phyloP scores from a whole-genome alignment of 2,329 filamentous ascomycete species.

The Emmonsiellopsis sp. region DNA sequence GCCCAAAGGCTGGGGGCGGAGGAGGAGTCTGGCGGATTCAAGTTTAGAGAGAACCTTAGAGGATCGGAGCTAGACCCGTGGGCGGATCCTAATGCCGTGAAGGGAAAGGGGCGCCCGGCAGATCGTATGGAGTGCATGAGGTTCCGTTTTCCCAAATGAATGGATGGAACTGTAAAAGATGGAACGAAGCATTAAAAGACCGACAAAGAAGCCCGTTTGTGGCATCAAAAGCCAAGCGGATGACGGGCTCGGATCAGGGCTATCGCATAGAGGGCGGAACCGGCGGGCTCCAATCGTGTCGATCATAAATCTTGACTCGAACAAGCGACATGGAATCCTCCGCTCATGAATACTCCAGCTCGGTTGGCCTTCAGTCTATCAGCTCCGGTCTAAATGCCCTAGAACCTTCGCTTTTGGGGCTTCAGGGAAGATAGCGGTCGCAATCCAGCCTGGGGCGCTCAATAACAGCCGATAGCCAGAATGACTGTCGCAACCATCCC shows the following conservation, averaged over 20 bases:
- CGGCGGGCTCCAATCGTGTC: not conserved
- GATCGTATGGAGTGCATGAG: conserved; percentile 14
- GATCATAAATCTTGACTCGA: conserved; percentile 3
- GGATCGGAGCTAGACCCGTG: conserved; percentile 19
- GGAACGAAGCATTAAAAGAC: not conserved
- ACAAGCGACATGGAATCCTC: conserved; percentile 1
- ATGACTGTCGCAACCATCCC: not conserved
- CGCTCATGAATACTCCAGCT: not conserved
- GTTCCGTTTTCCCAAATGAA: conserved; percentile 2
- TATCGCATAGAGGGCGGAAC: conserved; percentile 2
- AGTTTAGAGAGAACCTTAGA: conserved; percentile 17
- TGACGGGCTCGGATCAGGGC: not conserved
- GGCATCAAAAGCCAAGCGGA: not conserved
- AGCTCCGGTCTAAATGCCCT: conserved; percentile 2
- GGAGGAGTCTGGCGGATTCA: conserved; percentile 16
- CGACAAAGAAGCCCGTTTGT: not conserved
- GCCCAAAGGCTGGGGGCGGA: conserved; percentile 15
- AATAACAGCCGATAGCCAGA: conserved; percentile 1
- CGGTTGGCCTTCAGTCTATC: not conserved
- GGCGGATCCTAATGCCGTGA: conserved; percentile 9
- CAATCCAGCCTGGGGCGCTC: not conserved
- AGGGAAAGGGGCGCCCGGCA: conserved; percentile 8
- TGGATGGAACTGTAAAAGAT: not conserved
- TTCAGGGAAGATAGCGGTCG: not conserved
- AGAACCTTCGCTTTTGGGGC: not conserved